Conservation (phyloP, 2,329 filamentous ascomycete species). For the Arachnopeziza araneosa region DNA sequence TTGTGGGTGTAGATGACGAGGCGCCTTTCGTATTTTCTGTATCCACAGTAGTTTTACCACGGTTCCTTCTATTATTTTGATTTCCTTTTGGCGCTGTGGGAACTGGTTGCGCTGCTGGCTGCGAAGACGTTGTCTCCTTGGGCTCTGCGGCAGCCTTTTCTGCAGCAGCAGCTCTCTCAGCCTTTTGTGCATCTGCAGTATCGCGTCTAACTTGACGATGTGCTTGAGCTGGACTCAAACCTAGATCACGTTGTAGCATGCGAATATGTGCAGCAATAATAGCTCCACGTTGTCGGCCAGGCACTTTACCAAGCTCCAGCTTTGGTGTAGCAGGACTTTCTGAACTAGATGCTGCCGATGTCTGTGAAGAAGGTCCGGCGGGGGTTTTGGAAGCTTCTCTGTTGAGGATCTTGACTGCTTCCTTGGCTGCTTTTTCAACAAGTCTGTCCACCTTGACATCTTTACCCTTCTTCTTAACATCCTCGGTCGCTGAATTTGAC, state of each 20-base stretch:
- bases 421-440: constrained; percentile 56
- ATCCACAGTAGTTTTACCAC: constrained; percentile 34
- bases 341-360: constrained; percentile 27
- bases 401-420: constrained; percentile 58
- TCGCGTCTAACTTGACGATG: constrained; percentile 56
- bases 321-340: constrained; percentile 37
- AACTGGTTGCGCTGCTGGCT: constrained; percentile 9
- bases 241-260: constrained; percentile 60
- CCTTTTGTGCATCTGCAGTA: constrained; percentile 30
- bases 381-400: constrained; percentile 50
- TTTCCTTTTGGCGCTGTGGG: constrained; percentile 30
- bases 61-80: constrained; percentile 20
- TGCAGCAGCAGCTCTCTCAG: constrained; percentile 20
- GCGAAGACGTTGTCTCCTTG: constrained; percentile 3
- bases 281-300: constrained; percentile 30
- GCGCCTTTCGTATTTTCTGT: constrained; percentile 21
- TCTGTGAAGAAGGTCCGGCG: constrained; percentile 11
- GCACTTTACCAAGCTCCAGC: constrained; percentile 45
- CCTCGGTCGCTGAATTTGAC: constrained; percentile 35
- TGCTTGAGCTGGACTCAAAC: constrained; percentile 57
- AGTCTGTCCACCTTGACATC: constrained; percentile 58
- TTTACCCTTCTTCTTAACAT: constrained; percentile 51
- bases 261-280: constrained; percentile 58
- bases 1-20: constrained; percentile 14
- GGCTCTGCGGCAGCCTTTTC: constrained; percentile 15